Conservation (phyloP, 23 red algal species). For the Chondrus crispus region DNA sequence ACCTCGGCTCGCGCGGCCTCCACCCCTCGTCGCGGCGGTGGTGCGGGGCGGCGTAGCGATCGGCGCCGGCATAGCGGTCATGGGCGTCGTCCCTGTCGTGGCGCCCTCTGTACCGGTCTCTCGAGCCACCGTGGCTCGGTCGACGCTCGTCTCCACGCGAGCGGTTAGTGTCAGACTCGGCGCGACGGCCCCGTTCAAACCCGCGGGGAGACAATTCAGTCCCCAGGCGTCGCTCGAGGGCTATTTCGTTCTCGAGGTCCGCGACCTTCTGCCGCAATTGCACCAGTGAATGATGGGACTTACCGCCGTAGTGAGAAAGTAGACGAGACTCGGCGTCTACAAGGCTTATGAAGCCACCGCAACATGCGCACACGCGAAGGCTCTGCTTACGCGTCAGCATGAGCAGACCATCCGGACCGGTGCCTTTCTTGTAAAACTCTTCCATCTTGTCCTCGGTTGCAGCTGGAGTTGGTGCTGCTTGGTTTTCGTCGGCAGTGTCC, state of each 20-base stretch:
- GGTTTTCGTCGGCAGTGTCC: neutral
- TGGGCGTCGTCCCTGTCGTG: too few species aligned
- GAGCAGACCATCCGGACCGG: constrained; percentile 51
- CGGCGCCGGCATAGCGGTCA: too few species aligned
- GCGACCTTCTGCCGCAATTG: constrained; percentile 42
- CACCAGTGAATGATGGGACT: constrained; percentile 60
- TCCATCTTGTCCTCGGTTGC: neutral
- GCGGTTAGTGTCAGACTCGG: too few species aligned
- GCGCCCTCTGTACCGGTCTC: too few species aligned
- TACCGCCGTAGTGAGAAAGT: constrained; percentile 57
- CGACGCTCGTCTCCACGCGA: too few species aligned
- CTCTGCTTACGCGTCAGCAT: constrained; percentile 59
- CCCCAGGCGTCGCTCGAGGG: constrained; percentile 5
- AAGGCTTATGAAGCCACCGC: constrained; percentile 55
- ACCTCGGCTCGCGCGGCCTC: too few species aligned
- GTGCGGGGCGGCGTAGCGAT: too few species aligned
- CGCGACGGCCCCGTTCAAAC: too few species aligned
- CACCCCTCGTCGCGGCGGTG: too few species aligned
- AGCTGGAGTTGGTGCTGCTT: neutral
- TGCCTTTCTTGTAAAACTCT: constrained; percentile 46
- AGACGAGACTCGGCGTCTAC: constrained; percentile 58
- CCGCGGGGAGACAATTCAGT: too few species aligned
- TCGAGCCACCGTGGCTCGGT: too few species aligned
- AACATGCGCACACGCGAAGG: constrained; percentile 60
- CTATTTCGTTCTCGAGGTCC: constrained; percentile 22